Evolutionary conservation across 306 rosid genomes (phyloP).

Genomic region (Gastrolobium bilobum): DNA sequence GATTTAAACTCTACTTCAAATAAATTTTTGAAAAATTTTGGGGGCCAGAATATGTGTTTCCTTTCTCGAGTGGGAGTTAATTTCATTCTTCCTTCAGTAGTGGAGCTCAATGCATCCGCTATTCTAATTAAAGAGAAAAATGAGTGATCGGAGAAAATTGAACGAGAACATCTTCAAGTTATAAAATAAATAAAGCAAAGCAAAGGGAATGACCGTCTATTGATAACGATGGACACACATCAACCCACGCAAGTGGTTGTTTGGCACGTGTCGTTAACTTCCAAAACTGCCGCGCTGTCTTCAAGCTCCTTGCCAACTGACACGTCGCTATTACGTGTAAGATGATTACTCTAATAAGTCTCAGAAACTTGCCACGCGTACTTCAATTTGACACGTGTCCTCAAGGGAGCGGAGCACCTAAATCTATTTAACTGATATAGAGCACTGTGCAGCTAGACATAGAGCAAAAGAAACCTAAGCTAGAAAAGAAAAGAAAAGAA

Average conservation of each 20-base stretch:
- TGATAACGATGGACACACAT: not conserved
- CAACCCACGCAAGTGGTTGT: not conserved
- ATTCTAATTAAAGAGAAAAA: too few species aligned
- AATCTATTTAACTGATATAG: not conserved
- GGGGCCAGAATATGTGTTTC: too few species aligned
- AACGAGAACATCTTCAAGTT: too few species aligned
- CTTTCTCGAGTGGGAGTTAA: too few species aligned
- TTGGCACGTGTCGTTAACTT: not conserved
- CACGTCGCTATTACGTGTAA: constrained; percentile 51
- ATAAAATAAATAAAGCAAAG: too few species aligned
- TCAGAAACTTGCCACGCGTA: constrained; percentile 42
- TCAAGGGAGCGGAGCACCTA: not conserved
- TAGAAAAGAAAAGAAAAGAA: not conserved
- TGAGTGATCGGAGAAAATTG: too few species aligned
- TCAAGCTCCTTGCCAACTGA: not conserved
- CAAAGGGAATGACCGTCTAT: not conserved
- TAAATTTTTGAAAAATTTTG: too few species aligned
- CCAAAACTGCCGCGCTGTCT: not conserved
- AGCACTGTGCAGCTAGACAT: not conserved
- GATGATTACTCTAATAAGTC: not conserved
- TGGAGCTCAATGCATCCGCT: too few species aligned
- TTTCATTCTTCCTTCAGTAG: too few species aligned
- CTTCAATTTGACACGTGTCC: not conserved
- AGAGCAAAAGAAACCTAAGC: not conserved
- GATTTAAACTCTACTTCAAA: too few species aligned